A percentile compares a stretch with the other conserved stretches of the same genome.
phyloP scores from a whole-genome alignment of 768 basidiomycete genomes.

The Leccinum boreale region DNA sequence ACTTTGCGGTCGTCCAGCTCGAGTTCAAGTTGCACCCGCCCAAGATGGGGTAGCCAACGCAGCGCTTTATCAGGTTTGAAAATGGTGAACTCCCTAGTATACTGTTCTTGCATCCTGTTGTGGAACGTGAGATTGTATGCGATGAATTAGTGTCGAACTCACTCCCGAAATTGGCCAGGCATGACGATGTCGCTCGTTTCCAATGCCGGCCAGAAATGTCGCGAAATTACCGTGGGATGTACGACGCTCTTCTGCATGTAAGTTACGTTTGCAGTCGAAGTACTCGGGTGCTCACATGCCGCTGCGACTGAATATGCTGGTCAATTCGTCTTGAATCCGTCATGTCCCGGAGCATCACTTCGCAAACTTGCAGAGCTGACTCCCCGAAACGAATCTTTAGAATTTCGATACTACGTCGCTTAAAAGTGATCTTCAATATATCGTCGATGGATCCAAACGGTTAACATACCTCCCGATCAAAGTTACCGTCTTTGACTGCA shows the following conservation, averaged over 20 bases:
- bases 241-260: slow-evolving; percentile 52
- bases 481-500: slow-evolving; percentile 73
- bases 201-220: slow-evolving; percentile 92
- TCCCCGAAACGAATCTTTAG: slow-evolving; percentile 97
- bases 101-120: slow-evolving; percentile 66
- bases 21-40: slow-evolving; percentile 76
- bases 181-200: slow-evolving; percentile 70
- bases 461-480: slow-evolving; percentile 56
- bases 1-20: slow-evolving; percentile 79
- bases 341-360: slow-evolving; percentile 98
- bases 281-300: slow-evolving; percentile 43
- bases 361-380: slow-evolving; percentile 87
- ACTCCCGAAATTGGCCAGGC: slow-evolving; percentile 85
- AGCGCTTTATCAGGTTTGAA: slow-evolving; percentile 94
- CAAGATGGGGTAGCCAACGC: slow-evolving; percentile 86
- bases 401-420: slow-evolving; percentile 92
- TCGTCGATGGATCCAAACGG: background rate
- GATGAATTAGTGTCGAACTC: slow-evolving; percentile 22
- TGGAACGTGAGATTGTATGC: slow-evolving; percentile 2
- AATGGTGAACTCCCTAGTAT: slow-evolving; percentile 69
- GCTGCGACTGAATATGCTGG: slow-evolving; percentile 78
- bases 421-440: slow-evolving; percentile 7
- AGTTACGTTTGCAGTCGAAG: slow-evolving; percentile 4
- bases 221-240: slow-evolving; percentile 89
- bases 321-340: slow-evolving; percentile 91